Conservation (phyloP, 2,329 filamentous ascomycete species). For the Ascochyta koolunga region DNA sequence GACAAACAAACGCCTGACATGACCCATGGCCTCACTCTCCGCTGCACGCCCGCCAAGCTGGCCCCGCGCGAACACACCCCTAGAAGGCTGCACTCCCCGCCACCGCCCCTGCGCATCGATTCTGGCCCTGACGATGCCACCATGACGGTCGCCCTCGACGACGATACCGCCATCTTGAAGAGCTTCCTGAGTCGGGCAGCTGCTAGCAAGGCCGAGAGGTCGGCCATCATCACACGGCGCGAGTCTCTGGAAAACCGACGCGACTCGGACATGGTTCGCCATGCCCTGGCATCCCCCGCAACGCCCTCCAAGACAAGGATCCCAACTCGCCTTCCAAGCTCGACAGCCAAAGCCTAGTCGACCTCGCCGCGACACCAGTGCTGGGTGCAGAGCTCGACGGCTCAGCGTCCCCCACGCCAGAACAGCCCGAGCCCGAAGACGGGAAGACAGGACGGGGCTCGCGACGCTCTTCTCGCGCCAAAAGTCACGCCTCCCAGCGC, state of each 20-base stretch:
- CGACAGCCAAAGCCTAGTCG: slow-evolving; percentile 40
- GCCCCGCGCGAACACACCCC: slow-evolving; percentile 22
- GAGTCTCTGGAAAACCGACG: slow-evolving; percentile 54
- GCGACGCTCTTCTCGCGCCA: slow-evolving; percentile 43
- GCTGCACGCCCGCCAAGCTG: slow-evolving; percentile 20
- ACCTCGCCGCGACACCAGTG: slow-evolving; percentile 39
- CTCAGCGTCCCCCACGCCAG: slow-evolving; percentile 24
- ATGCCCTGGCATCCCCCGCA: slow-evolving; percentile 55
- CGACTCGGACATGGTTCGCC: slow-evolving; percentile 54
- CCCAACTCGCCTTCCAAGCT: slow-evolving; percentile 54
- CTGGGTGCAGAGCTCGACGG: slow-evolving; percentile 25
- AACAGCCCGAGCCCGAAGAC: slow-evolving; percentile 20
- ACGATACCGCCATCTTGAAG: slow-evolving; percentile 57
- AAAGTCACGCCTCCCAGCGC: slow-evolving; percentile 46
- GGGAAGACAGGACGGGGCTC: slow-evolving; percentile 27
- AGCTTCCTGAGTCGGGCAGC: slow-evolving; percentile 58
- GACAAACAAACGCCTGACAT: slow-evolving; percentile 28
- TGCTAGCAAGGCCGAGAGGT: slow-evolving; percentile 52
- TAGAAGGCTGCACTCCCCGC: slow-evolving; percentile 36
- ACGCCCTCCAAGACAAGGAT: slow-evolving; percentile 54
- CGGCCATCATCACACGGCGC: slow-evolving; percentile 44
- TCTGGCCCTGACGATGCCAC: slow-evolving; percentile 37
- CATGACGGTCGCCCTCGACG: slow-evolving; percentile 47
- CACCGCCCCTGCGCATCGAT: slow-evolving; percentile 33
- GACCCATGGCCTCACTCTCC: slow-evolving; percentile 39